phyloP scores from a whole-genome alignment of 2,329 filamentous ascomycete species.

The Colletotrichum gigasporum region DNA sequence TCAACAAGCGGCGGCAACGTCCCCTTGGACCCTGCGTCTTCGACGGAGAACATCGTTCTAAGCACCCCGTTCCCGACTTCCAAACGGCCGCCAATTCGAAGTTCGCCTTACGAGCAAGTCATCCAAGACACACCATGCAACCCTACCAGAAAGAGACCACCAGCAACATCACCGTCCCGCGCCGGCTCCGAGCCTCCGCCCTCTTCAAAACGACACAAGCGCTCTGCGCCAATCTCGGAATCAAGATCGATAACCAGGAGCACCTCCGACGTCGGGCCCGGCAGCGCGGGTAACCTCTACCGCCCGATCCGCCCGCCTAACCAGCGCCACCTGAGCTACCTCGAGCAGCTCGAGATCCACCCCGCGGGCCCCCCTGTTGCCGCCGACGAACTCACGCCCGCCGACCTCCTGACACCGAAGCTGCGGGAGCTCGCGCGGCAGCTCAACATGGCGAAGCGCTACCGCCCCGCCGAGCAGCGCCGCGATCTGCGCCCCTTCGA shows the following conservation, averaged over 20 bases:
- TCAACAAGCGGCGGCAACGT: constrained; percentile 30
- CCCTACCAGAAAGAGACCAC: constrained; percentile 4
- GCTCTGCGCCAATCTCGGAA: constrained; percentile 18
- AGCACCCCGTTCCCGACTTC: constrained; percentile 23
- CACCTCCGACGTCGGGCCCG: constrained; percentile 43
- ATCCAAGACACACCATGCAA: constrained; percentile 26
- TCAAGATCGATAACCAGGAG: constrained; percentile 41
- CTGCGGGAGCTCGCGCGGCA: constrained; percentile 62
- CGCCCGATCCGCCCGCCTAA: constrained; percentile 30
- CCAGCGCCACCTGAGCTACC: constrained; percentile 35
- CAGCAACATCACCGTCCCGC: constrained; percentile 24
- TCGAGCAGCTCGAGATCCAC: constrained; percentile 56
- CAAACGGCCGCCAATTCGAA: neutral
- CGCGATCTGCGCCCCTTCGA: constrained; percentile 68
- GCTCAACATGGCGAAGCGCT: constrained; percentile 62
- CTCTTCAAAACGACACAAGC: constrained; percentile 37
- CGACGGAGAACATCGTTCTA: constrained; percentile 26
- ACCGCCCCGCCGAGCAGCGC: constrained; percentile 50
- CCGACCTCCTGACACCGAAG: constrained; percentile 64
- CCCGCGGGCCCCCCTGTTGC: constrained; percentile 64
- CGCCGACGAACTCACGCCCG: constrained; percentile 49
- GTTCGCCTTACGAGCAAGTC: constrained; percentile 9
- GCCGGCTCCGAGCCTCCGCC: constrained; percentile 45
- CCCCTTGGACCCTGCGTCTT: neutral
- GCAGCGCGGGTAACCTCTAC: constrained; percentile 28